Evolutionary conservation across 306 rosid species (phyloP), one percentile per base, ranked within the genome.

Genomic region (Macrotyloma uniflorum): DNA sequence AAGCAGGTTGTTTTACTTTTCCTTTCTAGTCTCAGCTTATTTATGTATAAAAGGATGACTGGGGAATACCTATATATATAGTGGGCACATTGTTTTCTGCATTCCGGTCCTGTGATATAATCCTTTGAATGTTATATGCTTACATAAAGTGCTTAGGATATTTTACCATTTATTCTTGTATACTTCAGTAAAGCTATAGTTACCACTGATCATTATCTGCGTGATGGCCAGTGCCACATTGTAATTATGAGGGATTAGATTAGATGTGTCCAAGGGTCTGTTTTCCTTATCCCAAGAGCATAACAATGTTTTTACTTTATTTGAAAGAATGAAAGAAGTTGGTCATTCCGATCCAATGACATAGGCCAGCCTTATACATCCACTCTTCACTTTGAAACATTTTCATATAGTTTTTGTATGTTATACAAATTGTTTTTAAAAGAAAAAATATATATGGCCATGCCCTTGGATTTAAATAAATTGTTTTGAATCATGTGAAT

Each of bases 1-100:
- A 95, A 93, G 96, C 98, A 84, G 99, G 99, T 95, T 70, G 22
- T 42, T 55, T 84, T 15, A 35, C 54, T 84, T 74, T 43, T 82
- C 16, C 68, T 47, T 36, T 28, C 62, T 40, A 55, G 47, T 32
- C 45, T 47, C 61, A 32, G 79, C 45, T 19, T 62, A 63, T 19
- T 78, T 78, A 32, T 62, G 65, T 61, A 32, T 67, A 26, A 77
- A 82, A 66, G 66, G 51, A 55, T 13, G 33, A 32, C 30, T 20
- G 35, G 47, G 16, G 45, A 49, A 28, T 43, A 68, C 50, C 58
- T 73, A 10, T 38, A 28, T 58, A 28, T 76, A 46, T 36, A 36
- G 42, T 32, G 8, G 46, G 73, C 50, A 53, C 13, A 6, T 55
- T 53, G 53, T 43, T 67, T 69, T 74, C 71, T 74, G 32, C 63